Conservation (phyloP, 352 stramenopile genomes). For the Thraustotheca clavata region DNA sequence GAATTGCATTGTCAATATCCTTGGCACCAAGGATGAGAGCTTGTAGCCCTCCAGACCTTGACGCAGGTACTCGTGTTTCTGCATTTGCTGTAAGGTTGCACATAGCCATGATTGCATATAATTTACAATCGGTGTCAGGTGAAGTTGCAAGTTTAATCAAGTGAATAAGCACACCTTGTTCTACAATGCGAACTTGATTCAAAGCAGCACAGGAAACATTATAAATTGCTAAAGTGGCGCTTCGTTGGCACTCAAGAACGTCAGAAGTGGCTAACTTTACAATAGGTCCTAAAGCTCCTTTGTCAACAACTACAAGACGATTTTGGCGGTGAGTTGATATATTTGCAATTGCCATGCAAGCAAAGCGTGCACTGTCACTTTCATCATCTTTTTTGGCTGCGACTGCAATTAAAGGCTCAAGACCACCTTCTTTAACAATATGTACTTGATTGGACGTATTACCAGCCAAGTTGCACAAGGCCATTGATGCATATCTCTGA, state of each 20-base stretch:
- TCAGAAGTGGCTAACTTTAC: constrained; percentile 66
- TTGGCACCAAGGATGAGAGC: constrained; percentile 82
- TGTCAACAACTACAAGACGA: constrained; percentile 82
- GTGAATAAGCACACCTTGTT: constrained; percentile 76
- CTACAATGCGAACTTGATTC: constrained; percentile 88
- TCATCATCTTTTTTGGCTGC: constrained; percentile 42
- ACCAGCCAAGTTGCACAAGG: constrained; percentile 92
- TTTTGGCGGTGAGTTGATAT: constrained; percentile 86
- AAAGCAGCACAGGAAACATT: constrained; percentile 90
- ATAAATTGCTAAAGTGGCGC: constrained; percentile 88
- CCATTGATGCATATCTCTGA: constrained; percentile 87
- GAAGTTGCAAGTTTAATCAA: constrained; percentile 79
- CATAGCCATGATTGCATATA: constrained; percentile 92
- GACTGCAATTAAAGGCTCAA: constrained; percentile 76
- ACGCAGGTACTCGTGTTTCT: constrained; percentile 80
- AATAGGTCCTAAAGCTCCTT: constrained; percentile 68
- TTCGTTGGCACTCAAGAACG: constrained; percentile 87
- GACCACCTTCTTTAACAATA: constrained; percentile 66
- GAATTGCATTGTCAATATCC: constrained; percentile 77
- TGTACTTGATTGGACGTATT: constrained; percentile 86
- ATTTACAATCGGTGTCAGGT: constrained; percentile 89
- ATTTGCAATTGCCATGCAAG: constrained; percentile 92
- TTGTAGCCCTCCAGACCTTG: constrained; percentile 87
- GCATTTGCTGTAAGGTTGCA: constrained; percentile 93
- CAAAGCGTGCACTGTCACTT: constrained; percentile 80